Percentiles rank a stretch among this genome's conserved stretches.
Conservation (phyloP, 257 asterid genomes). For the Galeopsis tetrahit region DNA sequence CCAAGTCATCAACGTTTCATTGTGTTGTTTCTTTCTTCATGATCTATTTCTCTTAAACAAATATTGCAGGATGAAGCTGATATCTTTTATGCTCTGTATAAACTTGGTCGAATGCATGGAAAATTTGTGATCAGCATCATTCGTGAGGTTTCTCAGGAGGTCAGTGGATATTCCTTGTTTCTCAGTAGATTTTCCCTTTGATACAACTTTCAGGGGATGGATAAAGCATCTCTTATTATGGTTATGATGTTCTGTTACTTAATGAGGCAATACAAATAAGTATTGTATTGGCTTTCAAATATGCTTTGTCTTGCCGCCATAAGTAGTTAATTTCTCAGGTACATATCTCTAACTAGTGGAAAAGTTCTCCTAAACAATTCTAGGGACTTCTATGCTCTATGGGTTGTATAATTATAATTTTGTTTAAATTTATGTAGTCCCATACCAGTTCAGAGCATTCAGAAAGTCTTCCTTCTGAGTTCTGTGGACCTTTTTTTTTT, state of each 20-base stretch:
- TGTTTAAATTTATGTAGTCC: background rate
- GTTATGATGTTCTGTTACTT: constrained; percentile 10
- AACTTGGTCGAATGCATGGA: constrained; percentile 72
- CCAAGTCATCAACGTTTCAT: background rate
- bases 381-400: background rate
- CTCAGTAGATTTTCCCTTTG: constrained; percentile 26
- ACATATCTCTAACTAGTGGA: constrained; percentile 13
- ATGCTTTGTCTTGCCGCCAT: background rate
- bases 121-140: constrained; percentile 58
- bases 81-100: constrained; percentile 53
- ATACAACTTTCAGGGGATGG: constrained; percentile 7
- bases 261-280: background rate
- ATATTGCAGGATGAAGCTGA: constrained; percentile 85
- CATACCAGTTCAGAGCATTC: background rate
- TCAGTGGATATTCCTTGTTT: constrained; percentile 38
- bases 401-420: constrained; percentile 13
- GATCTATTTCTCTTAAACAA: constrained; percentile 22
- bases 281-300: constrained; percentile 4
- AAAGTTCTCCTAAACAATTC: background rate
- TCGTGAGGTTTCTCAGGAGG: constrained; percentile 65
- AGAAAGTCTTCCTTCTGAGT: background rate
- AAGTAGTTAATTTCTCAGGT: background rate
- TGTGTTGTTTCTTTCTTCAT: background rate
- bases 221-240: background rate
- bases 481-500: background rate